Evolutionary conservation across 2,329 filamentous ascomycete species (phyloP), one percentile per base, ranked within the genome.

Genomic region (Claviceps sp.): DNA sequence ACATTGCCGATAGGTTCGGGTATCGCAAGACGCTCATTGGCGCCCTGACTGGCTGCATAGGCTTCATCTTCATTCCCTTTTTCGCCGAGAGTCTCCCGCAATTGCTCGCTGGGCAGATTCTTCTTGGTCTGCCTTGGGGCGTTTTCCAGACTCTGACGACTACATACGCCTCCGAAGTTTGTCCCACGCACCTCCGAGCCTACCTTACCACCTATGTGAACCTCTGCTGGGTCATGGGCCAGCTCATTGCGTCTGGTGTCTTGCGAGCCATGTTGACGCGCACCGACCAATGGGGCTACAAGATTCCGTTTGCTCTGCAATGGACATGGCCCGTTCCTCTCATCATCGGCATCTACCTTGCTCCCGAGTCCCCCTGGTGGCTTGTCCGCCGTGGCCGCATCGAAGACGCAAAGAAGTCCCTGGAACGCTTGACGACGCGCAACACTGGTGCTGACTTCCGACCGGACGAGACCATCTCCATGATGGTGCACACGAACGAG

Each of bases 401-500:
- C 3, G 66, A 68, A 2, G 68, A 70, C 1, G 73, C 67, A 24
- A 68, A 69, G 56, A 53, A 58, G 5, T 65, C 70, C 0, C 57
- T 76, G 0, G 55, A 60, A 39, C 64, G 71, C 5, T 65, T 77
- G 17, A 70, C 69, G 4, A 61, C 56, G 8, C 65, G 73, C 26
- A 74, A 65, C 56, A 57, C 49, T 51, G 61, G 55, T 3, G 19
- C 58, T 3, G 57, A 62, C 5, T 69, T 72, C 51, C 65, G 70
- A 38, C 61, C 64, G 7, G 68, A 75, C 24, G 65, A 73, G 56
- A 68, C 68, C 1, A 57, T 79, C n/a, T 69, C 72, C 11, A 72
- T 76, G 70, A 75, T 77, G 68, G 57, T 70, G 0, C 68, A 75
- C 52, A 77, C 75, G n/a, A 71, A 76, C 57, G 69, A 72, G 62